Conservation (phyloP, 371 early-diverging fungal genomes). For the Spiromyces aspiralis region DNA sequence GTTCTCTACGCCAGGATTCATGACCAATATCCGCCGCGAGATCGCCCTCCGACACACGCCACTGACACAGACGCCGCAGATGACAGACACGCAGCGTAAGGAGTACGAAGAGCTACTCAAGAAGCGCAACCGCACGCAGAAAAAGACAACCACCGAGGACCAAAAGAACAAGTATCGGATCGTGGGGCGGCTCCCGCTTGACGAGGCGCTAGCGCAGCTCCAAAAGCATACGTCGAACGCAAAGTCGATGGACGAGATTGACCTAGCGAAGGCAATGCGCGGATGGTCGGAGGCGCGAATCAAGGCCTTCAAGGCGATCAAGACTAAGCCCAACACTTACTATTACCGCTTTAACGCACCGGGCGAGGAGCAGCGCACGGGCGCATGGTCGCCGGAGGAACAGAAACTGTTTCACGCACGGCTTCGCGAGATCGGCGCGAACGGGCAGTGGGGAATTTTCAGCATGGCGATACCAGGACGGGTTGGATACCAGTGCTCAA, state of each 20-base stretch:
- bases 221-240: constrained; percentile 35
- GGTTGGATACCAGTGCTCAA: constrained; percentile 93
- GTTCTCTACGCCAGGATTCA: constrained; percentile 50
- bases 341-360: constrained; percentile 94
- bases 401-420: constrained; percentile 62
- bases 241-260: constrained; percentile 29
- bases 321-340: constrained; percentile 82
- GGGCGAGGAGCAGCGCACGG: constrained; percentile 80
- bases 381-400: constrained; percentile 76
- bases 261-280: constrained; percentile 69
- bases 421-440: constrained; percentile 68
- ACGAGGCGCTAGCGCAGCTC: constrained; percentile 75
- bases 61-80: constrained; percentile 24
- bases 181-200: constrained; percentile 63
- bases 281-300: constrained; percentile 92
- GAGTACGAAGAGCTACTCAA: constrained; percentile 65
- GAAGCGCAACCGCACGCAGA: constrained; percentile 59
- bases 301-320: constrained; percentile 74
- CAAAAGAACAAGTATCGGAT: constrained; percentile 68
- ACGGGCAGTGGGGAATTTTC: constrained; percentile 93
- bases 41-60: constrained; percentile 45
- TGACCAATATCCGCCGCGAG: constrained; percentile 44
- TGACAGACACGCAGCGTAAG: constrained; percentile 61
- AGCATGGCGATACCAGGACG: constrained; percentile 87
- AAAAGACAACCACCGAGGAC: constrained; percentile 56